These are phyloP conservation scores for Paracamarosporium sp. DNA, from an alignment of 2,329 filamentous ascomycete genomes.

Conservation along the genomic window DNA sequence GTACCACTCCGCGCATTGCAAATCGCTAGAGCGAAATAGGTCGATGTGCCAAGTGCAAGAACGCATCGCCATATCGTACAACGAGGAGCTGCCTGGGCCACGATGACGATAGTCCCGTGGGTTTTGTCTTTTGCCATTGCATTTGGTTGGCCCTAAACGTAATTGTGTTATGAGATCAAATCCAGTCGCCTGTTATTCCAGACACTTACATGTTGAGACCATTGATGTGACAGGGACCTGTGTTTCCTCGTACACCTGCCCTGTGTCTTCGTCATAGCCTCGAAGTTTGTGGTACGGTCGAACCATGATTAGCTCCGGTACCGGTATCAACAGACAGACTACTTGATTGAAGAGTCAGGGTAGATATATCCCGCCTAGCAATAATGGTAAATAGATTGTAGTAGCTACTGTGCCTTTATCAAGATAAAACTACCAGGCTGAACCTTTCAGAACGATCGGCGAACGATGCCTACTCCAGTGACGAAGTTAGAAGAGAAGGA, in stretches of 20 bases:
- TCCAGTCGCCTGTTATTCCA: neutral
- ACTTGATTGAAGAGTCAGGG: neutral
- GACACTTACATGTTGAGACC: slow-evolving; percentile 18
- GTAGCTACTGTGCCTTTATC: too few species aligned
- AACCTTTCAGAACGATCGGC: too few species aligned
- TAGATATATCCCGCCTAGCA: too few species aligned
- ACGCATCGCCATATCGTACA: slow-evolving; percentile 26
- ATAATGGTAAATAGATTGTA: too few species aligned
- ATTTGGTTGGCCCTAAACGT: slow-evolving; percentile 12
- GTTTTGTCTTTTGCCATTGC: slow-evolving; percentile 19
- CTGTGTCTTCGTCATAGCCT: slow-evolving; percentile 10
- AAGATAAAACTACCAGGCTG: too few species aligned
- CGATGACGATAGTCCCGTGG: slow-evolving; percentile 14
- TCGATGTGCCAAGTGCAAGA: slow-evolving; percentile 25
- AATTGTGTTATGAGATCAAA: neutral
- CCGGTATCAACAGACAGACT: neutral
- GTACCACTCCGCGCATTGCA: slow-evolving; percentile 28
- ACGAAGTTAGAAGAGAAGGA: too few species aligned
- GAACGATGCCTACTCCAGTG: too few species aligned
- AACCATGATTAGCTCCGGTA: neutral
- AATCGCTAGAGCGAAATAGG: slow-evolving; percentile 17
- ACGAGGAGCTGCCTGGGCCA: slow-evolving; percentile 18
- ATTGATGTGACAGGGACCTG: slow-evolving; percentile 21
- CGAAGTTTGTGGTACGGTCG: neutral
- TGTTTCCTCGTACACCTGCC: slow-evolving; percentile 26